Conservation (phyloP, 1,284 basidiomycete genomes). For the Caloboletus inedulis region DNA sequence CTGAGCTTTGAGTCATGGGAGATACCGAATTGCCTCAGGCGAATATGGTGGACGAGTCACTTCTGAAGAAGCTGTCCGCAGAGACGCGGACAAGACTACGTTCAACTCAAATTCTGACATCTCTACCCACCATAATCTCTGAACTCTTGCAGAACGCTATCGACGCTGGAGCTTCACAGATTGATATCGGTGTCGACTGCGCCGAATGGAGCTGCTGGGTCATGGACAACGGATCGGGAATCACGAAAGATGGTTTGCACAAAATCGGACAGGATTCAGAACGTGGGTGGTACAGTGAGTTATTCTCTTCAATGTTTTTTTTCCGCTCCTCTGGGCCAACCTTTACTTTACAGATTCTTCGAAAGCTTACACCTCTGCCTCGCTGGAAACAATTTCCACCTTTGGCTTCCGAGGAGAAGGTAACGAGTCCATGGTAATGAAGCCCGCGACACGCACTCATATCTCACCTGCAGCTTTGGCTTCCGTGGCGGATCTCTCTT, state of each 20-base stretch:
- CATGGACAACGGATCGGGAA: slow-evolving; percentile 78
- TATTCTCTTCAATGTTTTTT: neutral
- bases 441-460: slow-evolving; percentile 9
- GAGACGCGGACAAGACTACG: slow-evolving; percentile 66
- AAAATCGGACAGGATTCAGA: slow-evolving; percentile 51
- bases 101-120: slow-evolving; percentile 80
- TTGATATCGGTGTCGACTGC: slow-evolving; percentile 66
- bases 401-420: slow-evolving; percentile 93
- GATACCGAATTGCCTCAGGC: neutral
- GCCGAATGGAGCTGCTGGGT: slow-evolving; percentile 79
- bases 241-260: slow-evolving; percentile 56
- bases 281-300: slow-evolving; percentile 64
- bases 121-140: slow-evolving; percentile 71
- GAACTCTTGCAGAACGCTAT: slow-evolving; percentile 86
- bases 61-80: slow-evolving; percentile 41
- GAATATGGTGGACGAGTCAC: slow-evolving; percentile 22
- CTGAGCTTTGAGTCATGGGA: neutral
- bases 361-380: slow-evolving; percentile 56
- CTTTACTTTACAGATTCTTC: slow-evolving; percentile 53
- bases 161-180: slow-evolving; percentile 59
- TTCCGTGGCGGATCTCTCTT: slow-evolving; percentile 74
- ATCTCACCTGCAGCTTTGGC: slow-evolving; percentile 57
- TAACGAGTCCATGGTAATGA: slow-evolving; percentile 29
- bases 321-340: neutral
- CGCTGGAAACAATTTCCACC: slow-evolving; percentile 52